Percentiles rank a stretch among this genome's conserved stretches.
Evolutionary conservation across 2,329 filamentous ascomycete species (phyloP).

Genomic region (Pyricularia sp.): DNA sequence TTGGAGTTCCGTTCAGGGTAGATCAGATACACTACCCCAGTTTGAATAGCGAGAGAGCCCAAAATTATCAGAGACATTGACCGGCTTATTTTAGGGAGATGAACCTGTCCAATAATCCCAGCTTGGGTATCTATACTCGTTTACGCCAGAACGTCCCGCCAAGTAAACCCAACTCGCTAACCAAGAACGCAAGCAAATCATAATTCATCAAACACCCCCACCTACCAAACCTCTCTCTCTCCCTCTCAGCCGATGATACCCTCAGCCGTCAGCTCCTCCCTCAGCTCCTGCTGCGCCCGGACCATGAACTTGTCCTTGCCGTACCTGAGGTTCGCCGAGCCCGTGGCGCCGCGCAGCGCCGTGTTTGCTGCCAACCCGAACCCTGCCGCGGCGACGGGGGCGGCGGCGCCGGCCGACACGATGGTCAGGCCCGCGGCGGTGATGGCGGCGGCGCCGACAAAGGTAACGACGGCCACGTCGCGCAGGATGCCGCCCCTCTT

Average conservation of each 20-base stretch:
- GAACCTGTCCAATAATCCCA: too few relatives aligned
- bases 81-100: too few relatives aligned
- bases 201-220: not conserved
- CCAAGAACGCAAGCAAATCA: not conserved
- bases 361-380: not conserved
- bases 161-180: not conserved
- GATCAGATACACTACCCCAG: not conserved
- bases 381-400: not conserved
- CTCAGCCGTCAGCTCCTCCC: not conserved
- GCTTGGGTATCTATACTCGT: too few relatives aligned
- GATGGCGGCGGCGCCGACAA: not conserved
- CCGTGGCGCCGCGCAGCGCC: not conserved
- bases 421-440: slow-evolving; percentile 2
- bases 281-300: not conserved
- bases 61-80: too few relatives aligned
- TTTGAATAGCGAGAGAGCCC: not conserved
- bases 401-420: not conserved
- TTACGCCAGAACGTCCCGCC: too few relatives aligned
- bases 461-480: slow-evolving; percentile 6
- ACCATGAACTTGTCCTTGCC: not conserved
- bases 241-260: not conserved
- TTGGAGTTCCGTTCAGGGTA: not conserved
- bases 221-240: not conserved
- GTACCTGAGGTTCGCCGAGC: not conserved
- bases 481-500: slow-evolving; percentile 5